phyloP scores from a whole-genome alignment of 768 basidiomycete genomes.

The Cystofilobasidium ferigula region DNA sequence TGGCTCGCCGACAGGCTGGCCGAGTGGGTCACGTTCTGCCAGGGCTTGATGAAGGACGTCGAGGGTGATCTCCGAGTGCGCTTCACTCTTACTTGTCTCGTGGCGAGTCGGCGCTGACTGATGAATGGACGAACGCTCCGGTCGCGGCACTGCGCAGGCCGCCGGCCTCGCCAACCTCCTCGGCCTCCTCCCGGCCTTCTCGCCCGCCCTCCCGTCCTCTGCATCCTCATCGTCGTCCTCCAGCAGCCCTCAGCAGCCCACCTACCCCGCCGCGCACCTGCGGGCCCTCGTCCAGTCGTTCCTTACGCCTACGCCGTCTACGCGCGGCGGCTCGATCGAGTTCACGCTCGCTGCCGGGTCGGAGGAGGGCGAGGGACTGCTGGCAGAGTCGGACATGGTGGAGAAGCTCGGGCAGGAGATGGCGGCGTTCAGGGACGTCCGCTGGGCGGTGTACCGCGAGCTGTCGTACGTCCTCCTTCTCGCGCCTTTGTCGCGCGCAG shows the following conservation, averaged over 20 bases:
- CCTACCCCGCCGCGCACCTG: constrained; percentile 19
- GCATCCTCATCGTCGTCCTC: constrained; percentile 4
- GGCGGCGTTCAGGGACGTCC: constrained; percentile 18
- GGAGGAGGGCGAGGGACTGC: constrained; percentile 10
- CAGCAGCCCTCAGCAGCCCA: background rate
- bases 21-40: constrained; percentile 57
- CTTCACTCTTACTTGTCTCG: constrained; percentile 21
- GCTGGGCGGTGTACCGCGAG: constrained; percentile 23
- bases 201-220: background rate
- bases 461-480: background rate
- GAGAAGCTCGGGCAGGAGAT: constrained; percentile 14
- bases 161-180: constrained; percentile 18
- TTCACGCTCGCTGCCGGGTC: constrained; percentile 13
- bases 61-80: constrained; percentile 65
- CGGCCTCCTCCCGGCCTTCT: constrained; percentile 18
- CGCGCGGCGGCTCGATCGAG: constrained; percentile 11
- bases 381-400: constrained; percentile 18
- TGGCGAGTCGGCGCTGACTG: background rate
- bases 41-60: constrained; percentile 60
- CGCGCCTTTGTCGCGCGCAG: background rate
- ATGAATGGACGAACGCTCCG: too few species aligned
- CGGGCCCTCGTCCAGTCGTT: constrained; percentile 16
- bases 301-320: constrained; percentile 21
- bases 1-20: constrained; percentile 74
- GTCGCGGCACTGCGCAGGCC: constrained; percentile 9